Evolutionary conservation across 2,329 filamentous ascomycete species (phyloP), one percentile per base, ranked within the genome.

Genomic region (Aspergillus proliferans): DNA sequence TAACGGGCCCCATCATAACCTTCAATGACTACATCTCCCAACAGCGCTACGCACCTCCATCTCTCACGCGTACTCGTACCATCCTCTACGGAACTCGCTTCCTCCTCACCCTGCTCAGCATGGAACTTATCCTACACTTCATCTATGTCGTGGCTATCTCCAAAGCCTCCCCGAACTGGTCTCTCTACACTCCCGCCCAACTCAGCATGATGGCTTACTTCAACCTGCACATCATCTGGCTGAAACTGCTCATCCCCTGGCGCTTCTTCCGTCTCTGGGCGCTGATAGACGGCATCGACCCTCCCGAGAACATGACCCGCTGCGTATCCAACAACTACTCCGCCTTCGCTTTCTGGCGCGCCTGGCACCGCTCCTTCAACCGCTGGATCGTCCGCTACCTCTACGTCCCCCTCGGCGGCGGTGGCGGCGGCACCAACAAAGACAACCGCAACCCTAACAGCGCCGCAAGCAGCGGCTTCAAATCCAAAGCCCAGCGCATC

Each of bases 1-100:
- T 98, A 28, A 82, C 91, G 0, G 93, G 93, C 0, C 93, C 93
- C 1, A 95, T 98, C 61, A 68, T 98, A 52, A 97, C 91, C 10
- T 98, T 97, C 76, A 98, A 98, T 71, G 94, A 98, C 74, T 98
- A 93, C 75, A 85, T 97, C 54, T 87, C 88, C 0, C 93, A 98
- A 67, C 77, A 79, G 52, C 86, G 88, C 57, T 86, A 92, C 70
- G 80, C 78, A 10, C 72, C 88, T 0, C 79, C 85, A 9, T 90
- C 82, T 49, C 84, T 93, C 60, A 87, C 85, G 56, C 70, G 68
- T 3, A 70, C 73, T 2, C 87, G 91, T 47, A 96, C 86, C 1
- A 66, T 85, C 26, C 82, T 88, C 42, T 98, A 98, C 64, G 90
- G 77, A 19, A 70, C 95, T 43, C 89, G 93, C 21, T 94, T 97